phyloP scores from a whole-genome alignment of 192 early-diverging fungal species.

The Fimicolochytrium jonesii region DNA sequence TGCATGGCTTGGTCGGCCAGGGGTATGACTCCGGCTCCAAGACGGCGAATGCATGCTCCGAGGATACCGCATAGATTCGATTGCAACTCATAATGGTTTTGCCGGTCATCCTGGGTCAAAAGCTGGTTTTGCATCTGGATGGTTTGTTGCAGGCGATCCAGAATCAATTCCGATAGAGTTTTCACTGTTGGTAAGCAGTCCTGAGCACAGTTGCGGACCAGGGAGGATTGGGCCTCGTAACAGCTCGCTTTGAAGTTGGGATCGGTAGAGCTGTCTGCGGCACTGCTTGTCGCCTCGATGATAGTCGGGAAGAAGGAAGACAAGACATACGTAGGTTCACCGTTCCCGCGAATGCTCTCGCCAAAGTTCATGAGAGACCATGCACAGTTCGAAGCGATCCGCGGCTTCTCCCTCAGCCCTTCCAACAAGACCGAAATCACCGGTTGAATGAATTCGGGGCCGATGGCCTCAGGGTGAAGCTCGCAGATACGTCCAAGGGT shows the following conservation, averaged over 20 bases:
- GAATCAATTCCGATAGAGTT: constrained; percentile 66
- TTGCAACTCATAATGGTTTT: constrained; percentile 79
- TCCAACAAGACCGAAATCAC: constrained; percentile 61
- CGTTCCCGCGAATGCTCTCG: constrained; percentile 67
- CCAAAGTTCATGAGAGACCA: constrained; percentile 94
- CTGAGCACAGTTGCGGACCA: constrained; percentile 53
- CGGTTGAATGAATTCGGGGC: constrained; percentile 29
- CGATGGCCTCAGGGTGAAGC: constrained; percentile 43
- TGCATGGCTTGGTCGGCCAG: constrained; percentile 91
- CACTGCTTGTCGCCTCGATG: constrained; percentile 57
- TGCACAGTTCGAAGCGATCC: constrained; percentile 93
- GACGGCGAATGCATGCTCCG: constrained; percentile 71
- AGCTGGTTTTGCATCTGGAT: constrained; percentile 68
- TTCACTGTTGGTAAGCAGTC: constrained; percentile 76
- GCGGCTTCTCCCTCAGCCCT: constrained; percentile 80
- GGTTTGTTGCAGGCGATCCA: constrained; percentile 77
- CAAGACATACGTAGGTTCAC: constrained; percentile 64
- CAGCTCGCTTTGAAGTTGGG: constrained; percentile 85
- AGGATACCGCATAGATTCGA: constrained; percentile 89
- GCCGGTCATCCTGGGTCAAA: constrained; percentile 77
- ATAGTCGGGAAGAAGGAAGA: constrained; percentile 85
- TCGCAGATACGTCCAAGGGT: constrained; percentile 95
- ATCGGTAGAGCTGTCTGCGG: constrained; percentile 49
- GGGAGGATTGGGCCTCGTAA: constrained; percentile 88
- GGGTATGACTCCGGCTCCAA: constrained; percentile 66